Percentiles rank a stretch among this genome's conserved stretches.
Evolutionary conservation across 2,329 filamentous ascomycete species (phyloP).

Genomic region (Penicillium concentricum): DNA sequence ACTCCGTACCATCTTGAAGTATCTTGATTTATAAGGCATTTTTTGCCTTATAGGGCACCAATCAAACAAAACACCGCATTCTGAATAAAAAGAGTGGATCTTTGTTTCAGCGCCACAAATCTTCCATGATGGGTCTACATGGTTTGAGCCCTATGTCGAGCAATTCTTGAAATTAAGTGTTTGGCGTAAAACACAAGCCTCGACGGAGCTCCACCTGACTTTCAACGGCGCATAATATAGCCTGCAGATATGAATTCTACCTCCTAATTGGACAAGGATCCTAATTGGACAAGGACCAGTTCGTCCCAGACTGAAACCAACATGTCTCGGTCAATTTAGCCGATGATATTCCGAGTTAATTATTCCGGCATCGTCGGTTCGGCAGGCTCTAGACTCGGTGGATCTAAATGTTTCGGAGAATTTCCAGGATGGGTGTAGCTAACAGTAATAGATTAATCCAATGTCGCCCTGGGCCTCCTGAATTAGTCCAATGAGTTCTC

Average conservation of each 20-base stretch:
- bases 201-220: not conserved
- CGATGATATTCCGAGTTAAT: constrained; percentile 1
- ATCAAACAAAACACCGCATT: not conserved
- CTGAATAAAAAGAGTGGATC: not conserved
- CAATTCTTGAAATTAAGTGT: not conserved
- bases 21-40: not conserved
- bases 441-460: not conserved
- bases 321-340: not conserved
- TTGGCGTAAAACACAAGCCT: constrained; percentile 9
- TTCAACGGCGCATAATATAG: not conserved
- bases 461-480: not conserved
- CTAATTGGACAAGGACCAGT: not conserved
- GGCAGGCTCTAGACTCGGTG: not conserved
- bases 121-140: not conserved
- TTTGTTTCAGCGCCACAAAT: not conserved
- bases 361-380: not conserved
- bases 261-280: not conserved
- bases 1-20: not conserved
- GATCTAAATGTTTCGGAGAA: not conserved
- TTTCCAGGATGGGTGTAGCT: not conserved
- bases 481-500: not conserved
- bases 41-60: not conserved
- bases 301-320: not conserved
- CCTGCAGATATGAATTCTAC: not conserved
- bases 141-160: not conserved